A percentile compares a stretch with the other conserved stretches of the same genome.
These are phyloP conservation scores for Cicer chorassanicum DNA, from an alignment of 306 rosid species.

Conservation along the genomic window DNA sequence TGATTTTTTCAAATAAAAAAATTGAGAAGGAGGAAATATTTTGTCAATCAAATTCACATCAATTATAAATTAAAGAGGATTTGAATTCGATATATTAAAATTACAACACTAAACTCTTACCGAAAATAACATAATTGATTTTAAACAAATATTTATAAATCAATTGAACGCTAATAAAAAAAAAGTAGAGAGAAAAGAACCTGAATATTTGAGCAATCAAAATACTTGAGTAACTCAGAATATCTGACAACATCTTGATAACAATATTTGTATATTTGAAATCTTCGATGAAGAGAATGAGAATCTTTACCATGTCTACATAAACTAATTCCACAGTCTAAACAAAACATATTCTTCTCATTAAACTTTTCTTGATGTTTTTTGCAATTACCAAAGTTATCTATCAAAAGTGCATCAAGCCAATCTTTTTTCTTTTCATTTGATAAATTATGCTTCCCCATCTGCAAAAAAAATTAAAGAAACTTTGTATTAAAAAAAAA, in stretches of 20 bases:
- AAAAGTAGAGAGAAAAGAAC: conserved; percentile 43
- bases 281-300: conserved; percentile 64
- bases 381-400: conserved; percentile 64
- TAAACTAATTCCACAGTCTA: conserved; percentile 63
- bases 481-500: neutral
- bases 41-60: too few relatives aligned
- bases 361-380: conserved; percentile 64
- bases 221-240: conserved; percentile 66
- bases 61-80: too few relatives aligned
- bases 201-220: conserved; percentile 90
- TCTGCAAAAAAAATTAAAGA: conserved; percentile 49
- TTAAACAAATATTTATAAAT: neutral
- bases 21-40: too few relatives aligned
- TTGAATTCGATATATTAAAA: too few relatives aligned
- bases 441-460: conserved; percentile 44
- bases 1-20: too few relatives aligned
- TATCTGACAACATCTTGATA: conserved; percentile 75
- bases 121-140: neutral
- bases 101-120: too few relatives aligned
- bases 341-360: conserved; percentile 74
- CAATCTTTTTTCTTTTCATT: conserved; percentile 59
- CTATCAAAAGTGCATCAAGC: conserved; percentile 58
- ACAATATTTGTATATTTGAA: conserved; percentile 79
- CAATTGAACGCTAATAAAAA: neutral
- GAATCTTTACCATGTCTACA: conserved; percentile 67